phyloP scores from a whole-genome alignment of 305 asterid species.

The Fraxinus platypoda region DNA sequence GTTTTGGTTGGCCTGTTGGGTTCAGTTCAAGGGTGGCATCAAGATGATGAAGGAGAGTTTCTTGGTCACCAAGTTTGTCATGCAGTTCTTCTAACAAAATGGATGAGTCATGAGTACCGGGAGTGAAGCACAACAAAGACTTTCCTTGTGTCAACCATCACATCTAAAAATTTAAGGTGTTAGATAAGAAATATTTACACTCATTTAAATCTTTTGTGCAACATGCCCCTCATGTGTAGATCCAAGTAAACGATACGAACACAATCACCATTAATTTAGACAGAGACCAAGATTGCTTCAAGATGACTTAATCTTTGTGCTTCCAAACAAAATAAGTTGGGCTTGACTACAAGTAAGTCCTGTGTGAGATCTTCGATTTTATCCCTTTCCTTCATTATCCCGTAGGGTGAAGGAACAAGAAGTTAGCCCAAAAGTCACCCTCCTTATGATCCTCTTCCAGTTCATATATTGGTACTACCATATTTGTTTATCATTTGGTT shows the following conservation, averaged over 20 bases:
- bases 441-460: background rate
- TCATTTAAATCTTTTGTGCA: background rate
- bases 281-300: background rate
- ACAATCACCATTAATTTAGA: background rate
- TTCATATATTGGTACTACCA: background rate
- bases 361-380: background rate
- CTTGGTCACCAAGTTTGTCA: background rate
- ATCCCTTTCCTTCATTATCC: background rate
- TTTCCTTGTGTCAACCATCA: background rate
- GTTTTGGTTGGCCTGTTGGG: background rate
- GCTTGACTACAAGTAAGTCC: background rate
- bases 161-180: background rate
- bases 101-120: background rate
- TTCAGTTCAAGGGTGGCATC: background rate
- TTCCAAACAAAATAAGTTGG: background rate
- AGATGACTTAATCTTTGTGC: background rate
- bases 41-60: background rate
- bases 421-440: background rate
- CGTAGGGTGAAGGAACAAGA: background rate
- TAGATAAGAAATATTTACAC: background rate
- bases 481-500: background rate
- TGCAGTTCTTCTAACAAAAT: background rate
- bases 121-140: background rate
- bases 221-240: background rate
- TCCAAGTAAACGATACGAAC: background rate